A percentile compares a stretch with the other conserved stretches of the same genome.
These are phyloP conservation scores for Suillus weaverae DNA, from an alignment of 768 basidiomycete genomes.

Conservation along the genomic window DNA sequence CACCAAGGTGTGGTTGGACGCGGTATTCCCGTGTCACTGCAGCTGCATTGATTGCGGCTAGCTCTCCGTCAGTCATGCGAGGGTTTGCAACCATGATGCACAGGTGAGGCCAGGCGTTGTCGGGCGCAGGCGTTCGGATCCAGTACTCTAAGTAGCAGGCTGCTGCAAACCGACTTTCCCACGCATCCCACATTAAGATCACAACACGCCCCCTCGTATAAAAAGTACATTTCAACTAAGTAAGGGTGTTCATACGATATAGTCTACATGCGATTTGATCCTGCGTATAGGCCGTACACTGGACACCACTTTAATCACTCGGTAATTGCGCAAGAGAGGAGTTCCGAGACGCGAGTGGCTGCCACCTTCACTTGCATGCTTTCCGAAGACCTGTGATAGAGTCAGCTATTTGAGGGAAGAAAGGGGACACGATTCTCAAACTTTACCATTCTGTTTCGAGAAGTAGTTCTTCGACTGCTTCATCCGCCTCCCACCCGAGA, in stretches of 20 bases:
- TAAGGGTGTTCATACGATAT: background rate
- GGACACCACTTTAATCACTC: constrained; percentile 1
- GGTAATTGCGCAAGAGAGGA: constrained; percentile 32
- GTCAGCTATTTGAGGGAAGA: constrained; percentile 23
- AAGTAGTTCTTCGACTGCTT: constrained; percentile 59
- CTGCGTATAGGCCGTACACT: background rate
- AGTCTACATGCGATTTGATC: constrained; percentile 3
- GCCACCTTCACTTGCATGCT: constrained; percentile 42
- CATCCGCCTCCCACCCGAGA: constrained; percentile 61
- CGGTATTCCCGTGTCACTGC: constrained; percentile 88
- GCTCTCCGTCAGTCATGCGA: constrained; percentile 68
- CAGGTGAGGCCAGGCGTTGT: constrained; percentile 3
- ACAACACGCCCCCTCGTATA: constrained; percentile 1
- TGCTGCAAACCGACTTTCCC: constrained; percentile 3
- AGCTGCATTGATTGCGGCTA: constrained; percentile 82
- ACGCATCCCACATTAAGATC: constrained; percentile 4
- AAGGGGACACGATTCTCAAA: constrained; percentile 22
- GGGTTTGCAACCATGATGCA: constrained; percentile 45
- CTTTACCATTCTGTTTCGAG: constrained; percentile 80
- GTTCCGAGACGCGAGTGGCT: constrained; percentile 41
- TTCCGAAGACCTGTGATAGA: constrained; percentile 46
- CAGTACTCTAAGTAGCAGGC: background rate
- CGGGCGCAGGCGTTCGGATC: constrained; percentile 4
- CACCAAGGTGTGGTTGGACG: constrained; percentile 88
- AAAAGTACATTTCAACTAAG: background rate